Percentiles rank a stretch among this genome's conserved stretches.
Conservation (phyloP, 2,329 filamentous ascomycete genomes). For the Xylariaceae sp. region DNA sequence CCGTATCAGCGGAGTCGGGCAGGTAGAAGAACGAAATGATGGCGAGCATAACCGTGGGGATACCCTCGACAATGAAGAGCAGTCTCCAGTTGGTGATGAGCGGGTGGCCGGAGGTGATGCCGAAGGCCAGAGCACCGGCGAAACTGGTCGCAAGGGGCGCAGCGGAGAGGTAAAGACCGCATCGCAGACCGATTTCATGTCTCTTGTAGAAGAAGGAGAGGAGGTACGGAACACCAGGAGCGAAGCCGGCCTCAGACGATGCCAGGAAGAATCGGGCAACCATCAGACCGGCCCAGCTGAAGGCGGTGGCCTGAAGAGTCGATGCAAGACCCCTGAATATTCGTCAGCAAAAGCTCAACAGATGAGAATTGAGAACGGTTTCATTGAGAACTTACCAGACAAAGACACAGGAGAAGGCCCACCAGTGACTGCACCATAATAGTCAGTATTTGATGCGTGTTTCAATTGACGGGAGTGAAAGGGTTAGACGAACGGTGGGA, state of each 20-base stretch:
- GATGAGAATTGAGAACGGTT: background rate
- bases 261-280: conserved; percentile 32
- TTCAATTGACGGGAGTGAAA: background rate
- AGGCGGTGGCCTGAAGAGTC: conserved; percentile 30
- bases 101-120: conserved; percentile 58
- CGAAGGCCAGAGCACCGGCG: conserved; percentile 62
- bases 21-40: conserved; percentile 29
- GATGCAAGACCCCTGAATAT: conserved; percentile 28
- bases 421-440: conserved; percentile 20
- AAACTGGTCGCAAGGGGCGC: conserved; percentile 66
- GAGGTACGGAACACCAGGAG: conserved; percentile 33
- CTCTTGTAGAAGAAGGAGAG: conserved; percentile 38
- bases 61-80: conserved; percentile 34
- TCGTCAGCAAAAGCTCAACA: background rate
- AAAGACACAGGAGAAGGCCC: conserved; percentile 29
- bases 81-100: conserved; percentile 43
- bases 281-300: conserved; percentile 31
- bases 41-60: conserved; percentile 33
- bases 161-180: conserved; percentile 33
- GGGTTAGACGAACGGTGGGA: conserved; percentile 34
- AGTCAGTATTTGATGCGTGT: conserved; percentile 5
- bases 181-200: conserved; percentile 40
- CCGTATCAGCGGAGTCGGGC: conserved; percentile 45
- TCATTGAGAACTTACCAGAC: conserved; percentile 25
- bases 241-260: conserved; percentile 31